phyloP scores from a whole-genome alignment of 1,284 basidiomycete genomes.

The Naganishia cerealis region DNA sequence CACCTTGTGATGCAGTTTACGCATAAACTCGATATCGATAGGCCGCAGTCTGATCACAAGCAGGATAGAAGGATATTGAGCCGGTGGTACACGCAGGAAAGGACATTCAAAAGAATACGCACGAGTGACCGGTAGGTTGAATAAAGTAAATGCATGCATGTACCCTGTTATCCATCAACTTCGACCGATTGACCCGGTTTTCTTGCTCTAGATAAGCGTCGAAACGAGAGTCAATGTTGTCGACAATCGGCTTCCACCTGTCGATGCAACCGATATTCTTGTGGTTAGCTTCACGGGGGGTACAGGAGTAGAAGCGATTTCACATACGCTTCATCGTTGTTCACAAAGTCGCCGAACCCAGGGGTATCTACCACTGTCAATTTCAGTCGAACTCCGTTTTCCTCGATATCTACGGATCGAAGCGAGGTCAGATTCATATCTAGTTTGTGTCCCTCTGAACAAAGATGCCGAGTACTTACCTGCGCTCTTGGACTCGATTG shows the following conservation, averaged over 20 bases:
- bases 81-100: neutral
- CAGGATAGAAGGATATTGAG: constrained; percentile 21
- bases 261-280: constrained; percentile 1
- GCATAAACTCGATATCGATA: constrained; percentile 97
- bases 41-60: constrained; percentile 71
- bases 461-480: constrained; percentile 60
- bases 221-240: constrained; percentile 94
- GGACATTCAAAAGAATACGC: constrained; percentile 50
- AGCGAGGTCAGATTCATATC: neutral
- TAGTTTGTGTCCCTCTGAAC: neutral
- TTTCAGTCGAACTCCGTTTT: constrained; percentile 89
- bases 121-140: constrained; percentile 95
- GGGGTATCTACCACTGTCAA: constrained; percentile 97
- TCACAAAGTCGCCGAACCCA: constrained; percentile 95
- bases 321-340: constrained; percentile 82
- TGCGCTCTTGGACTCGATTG: constrained; percentile 93
- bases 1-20: constrained; percentile 88
- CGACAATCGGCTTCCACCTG: constrained; percentile 95
- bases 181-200: constrained; percentile 88
- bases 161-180: constrained; percentile 82
- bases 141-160: constrained; percentile 97
- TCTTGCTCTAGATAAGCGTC: constrained; percentile 96
- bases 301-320: neutral
- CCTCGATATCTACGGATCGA: constrained; percentile 78
- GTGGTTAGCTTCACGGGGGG: neutral